These are phyloP conservation scores for Starmerella floris DNA, from an alignment of 805 yeast species.

Conservation along the genomic window DNA sequence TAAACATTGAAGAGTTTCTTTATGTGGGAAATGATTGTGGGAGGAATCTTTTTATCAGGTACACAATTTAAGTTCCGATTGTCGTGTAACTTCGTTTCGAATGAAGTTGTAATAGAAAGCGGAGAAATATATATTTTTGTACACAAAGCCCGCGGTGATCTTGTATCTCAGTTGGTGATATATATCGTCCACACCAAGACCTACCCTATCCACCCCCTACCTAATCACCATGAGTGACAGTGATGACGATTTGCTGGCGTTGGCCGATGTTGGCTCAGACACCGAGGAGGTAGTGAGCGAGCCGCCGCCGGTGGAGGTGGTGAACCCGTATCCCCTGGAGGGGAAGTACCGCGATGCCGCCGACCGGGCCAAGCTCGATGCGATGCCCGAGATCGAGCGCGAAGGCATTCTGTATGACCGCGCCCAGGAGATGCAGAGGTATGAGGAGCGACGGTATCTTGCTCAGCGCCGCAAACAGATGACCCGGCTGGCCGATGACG, in stretches of 20 bases:
- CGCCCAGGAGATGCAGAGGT: slow-evolving; percentile 80
- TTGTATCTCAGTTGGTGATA: no score
- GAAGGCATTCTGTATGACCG: slow-evolving; percentile 87
- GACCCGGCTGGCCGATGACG: slow-evolving; percentile 20
- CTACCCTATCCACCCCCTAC: no score
- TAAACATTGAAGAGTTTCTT: no score
- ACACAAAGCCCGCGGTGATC: no score
- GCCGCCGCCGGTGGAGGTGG: slow-evolving; percentile 17
- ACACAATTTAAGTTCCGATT: no score
- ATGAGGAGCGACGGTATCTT: slow-evolving; percentile 67
- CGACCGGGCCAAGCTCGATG: slow-evolving; percentile 45
- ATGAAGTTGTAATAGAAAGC: no score
- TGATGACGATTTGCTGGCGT: slow-evolving; percentile 90
- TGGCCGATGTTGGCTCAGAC: slow-evolving; percentile 69
- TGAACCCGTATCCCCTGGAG: slow-evolving; percentile 82
- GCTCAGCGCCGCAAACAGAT: slow-evolving; percentile 47
- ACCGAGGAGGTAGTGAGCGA: slow-evolving; percentile 13
- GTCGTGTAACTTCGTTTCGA: no score
- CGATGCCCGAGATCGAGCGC: slow-evolving; percentile 82
- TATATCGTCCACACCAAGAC: no score
- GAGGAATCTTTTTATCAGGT: no score
- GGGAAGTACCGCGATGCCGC: slow-evolving; percentile 76
- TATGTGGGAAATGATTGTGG: no score
- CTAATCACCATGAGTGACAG: slow-evolving; percentile 31
- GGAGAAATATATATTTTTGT: no score